These are phyloP conservation scores for Fusarium gaditjirri DNA, from an alignment of 2,329 filamentous ascomycete species.

Conservation along the genomic window DNA sequence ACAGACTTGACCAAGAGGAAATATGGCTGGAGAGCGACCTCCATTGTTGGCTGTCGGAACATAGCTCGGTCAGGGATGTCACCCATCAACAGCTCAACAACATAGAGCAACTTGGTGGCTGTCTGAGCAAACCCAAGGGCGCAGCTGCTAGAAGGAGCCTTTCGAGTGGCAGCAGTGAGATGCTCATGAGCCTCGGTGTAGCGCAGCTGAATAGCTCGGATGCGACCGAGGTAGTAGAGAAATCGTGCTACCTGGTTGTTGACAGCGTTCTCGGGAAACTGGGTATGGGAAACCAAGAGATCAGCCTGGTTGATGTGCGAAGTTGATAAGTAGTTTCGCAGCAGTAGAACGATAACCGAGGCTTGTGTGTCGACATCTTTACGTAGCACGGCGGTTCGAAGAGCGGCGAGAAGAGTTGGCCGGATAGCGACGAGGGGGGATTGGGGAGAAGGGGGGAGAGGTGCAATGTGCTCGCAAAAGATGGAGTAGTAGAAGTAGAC, in stretches of 20 bases:
- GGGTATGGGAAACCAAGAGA: conserved; percentile 92
- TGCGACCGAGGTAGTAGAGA: conserved; percentile 95
- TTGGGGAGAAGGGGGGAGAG: conserved; percentile 87
- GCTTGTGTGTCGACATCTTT: conserved; percentile 99
- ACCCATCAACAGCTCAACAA: conserved; percentile 97
- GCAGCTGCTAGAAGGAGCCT: conserved; percentile 89
- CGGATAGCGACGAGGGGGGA: conserved; percentile 89
- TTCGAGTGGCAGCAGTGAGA: conserved; percentile 90
- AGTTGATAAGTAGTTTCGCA: conserved; percentile 95
- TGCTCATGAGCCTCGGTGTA: conserved; percentile 98
- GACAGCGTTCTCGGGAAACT: conserved; percentile 91
- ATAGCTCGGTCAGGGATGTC: conserved; percentile 96
- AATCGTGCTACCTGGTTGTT: conserved; percentile 99
- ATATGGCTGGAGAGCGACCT: conserved; percentile 90
- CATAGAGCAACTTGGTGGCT: conserved; percentile 93
- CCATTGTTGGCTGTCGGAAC: conserved; percentile 89
- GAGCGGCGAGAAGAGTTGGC: conserved; percentile 84
- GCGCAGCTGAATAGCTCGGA: conserved; percentile 93
- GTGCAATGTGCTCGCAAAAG: conserved; percentile 91
- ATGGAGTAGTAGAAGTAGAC: conserved; percentile 98
- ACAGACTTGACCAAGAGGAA: conserved; percentile 94
- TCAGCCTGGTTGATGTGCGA: conserved; percentile 98
- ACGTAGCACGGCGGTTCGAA: conserved; percentile 93
- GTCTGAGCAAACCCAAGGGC: conserved; percentile 96
- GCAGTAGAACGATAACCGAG: conserved; percentile 90